Base-by-base conservation (phyloP, 768 basidiomycete species). In the Rubroboletus satanas region DNA sequence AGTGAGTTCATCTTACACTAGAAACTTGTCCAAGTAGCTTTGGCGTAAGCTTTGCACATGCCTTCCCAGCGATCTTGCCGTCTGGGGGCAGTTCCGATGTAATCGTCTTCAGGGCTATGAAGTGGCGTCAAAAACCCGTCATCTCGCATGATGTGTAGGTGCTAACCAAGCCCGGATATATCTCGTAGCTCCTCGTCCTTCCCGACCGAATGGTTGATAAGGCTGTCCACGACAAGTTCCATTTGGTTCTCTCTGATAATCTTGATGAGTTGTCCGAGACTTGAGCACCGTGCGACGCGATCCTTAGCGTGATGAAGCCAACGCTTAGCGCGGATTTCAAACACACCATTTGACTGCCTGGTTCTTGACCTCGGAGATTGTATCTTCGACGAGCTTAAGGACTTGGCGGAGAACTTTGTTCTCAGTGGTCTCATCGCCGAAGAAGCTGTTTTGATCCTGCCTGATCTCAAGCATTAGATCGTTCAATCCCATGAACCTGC, bases 331-430 rank as follows among this genome's bases (percentile, higher is more conserved):
- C 11, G 33, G 23, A 48, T 18, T 26, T 38, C 2, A 36, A n/a
- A 45, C 33, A 68, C 62, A 90, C 96, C 93, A 95, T 76, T 95
- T 93, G 11, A 97, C 96, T 2, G 93, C 93, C 70, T 92, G 88
- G 66, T 97, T 97, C 78, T 98, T 98, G 60, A 98, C 97, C 76
- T 99, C 97, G 8, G 93, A 93, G 62, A 95, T 98, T 73, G 87
- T 88, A 74, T 99, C 97, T 66, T 91, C 89, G 5, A 98, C 87
- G 18, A 98, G 81, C 33, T 83, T 77, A 41, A 98, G 77, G 1
- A 98, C 93, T 69, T 89, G 85, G 39, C 82, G 83, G 45, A 96
- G 79, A 48, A 96, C 85, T 68, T 88, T 90, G 68, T 77, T 84
- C 77, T 99, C 97, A 32, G 87, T 82, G 5, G 77, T 63, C 68